Conservation (phyloP, 1,139 yeast species). For the Kluyveromyces sp. region DNA sequence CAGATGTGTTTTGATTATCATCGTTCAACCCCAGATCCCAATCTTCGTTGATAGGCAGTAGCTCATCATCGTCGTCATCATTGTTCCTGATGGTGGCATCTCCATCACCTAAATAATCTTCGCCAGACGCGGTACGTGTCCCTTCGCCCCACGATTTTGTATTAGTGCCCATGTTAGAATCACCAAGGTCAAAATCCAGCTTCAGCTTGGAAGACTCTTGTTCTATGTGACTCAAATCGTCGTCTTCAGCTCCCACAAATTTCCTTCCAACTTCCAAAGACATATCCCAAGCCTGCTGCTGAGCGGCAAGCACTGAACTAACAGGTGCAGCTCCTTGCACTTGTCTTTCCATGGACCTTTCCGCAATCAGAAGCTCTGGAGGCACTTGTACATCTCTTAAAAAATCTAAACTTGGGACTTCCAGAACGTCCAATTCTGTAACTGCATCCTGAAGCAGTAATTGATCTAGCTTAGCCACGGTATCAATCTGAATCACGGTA, state of each 20-base stretch:
- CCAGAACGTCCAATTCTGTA: slow-evolving; percentile 66
- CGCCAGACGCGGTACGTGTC: slow-evolving; percentile 50
- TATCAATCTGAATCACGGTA: slow-evolving; percentile 41
- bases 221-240: slow-evolving; percentile 22
- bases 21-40: slow-evolving; percentile 15
- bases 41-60: slow-evolving; percentile 9
- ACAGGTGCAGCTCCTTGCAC: slow-evolving; percentile 25
- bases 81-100: slow-evolving; percentile 12
- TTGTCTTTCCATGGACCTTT: slow-evolving; percentile 24
- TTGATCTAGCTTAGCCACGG: slow-evolving; percentile 47
- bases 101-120: slow-evolving; percentile 33
- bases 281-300: slow-evolving; percentile 26
- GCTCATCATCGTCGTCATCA: slow-evolving; percentile 13
- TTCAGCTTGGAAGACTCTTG: slow-evolving; percentile 26
- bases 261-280: slow-evolving; percentile 32
- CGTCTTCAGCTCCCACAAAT: slow-evolving; percentile 42
- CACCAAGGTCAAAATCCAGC: slow-evolving; percentile 28
- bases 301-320: neutral
- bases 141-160: slow-evolving; percentile 48
- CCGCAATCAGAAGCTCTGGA: slow-evolving; percentile 17
- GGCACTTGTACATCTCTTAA: slow-evolving; percentile 16
- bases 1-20: slow-evolving; percentile 26
- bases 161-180: slow-evolving; percentile 10
- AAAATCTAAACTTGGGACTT: slow-evolving; percentile 56
- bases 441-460: slow-evolving; percentile 69